A percentile compares a stretch with the other conserved stretches of the same genome.
Conservation (phyloP, 805 yeast species). For the Tetrapisispora iriomotensis region DNA sequence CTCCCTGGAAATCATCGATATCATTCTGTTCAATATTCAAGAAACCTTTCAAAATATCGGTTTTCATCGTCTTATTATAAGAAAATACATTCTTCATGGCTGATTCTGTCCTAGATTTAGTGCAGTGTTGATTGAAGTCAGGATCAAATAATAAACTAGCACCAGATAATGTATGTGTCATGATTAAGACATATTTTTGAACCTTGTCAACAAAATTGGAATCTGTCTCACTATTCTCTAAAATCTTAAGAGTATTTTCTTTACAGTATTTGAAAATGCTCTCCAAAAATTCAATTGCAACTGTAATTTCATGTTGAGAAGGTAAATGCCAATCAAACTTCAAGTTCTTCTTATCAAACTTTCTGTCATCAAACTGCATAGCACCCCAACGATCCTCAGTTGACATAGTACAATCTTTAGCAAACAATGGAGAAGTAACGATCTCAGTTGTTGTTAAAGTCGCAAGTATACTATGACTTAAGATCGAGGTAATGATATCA, state of each 20-base stretch:
- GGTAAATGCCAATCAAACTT: conserved; percentile 72
- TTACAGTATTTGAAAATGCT: conserved; percentile 37
- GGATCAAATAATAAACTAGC: conserved; percentile 65
- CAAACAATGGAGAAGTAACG: conserved; percentile 43
- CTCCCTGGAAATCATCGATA: conserved; percentile 1
- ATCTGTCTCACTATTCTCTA: conserved; percentile 13
- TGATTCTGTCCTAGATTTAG: background rate
- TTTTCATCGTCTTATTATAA: conserved; percentile 29
- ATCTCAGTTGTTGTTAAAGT: conserved; percentile 52
- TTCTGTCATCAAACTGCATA: conserved; percentile 44
- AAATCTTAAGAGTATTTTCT: conserved; percentile 31
- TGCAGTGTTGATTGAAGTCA: conserved; percentile 34
- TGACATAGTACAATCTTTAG: conserved; percentile 33
- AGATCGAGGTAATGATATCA: conserved; percentile 45
- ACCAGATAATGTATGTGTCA: conserved; percentile 58
- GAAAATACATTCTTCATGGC: background rate
- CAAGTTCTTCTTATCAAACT: conserved; percentile 41
- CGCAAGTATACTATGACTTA: conserved; percentile 57
- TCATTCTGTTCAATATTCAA: background rate
- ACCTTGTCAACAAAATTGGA: conserved; percentile 36
- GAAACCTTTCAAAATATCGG: conserved; percentile 21
- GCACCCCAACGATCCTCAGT: conserved; percentile 62
- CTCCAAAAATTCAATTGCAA: conserved; percentile 51
- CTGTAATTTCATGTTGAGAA: conserved; percentile 39
- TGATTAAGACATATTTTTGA: conserved; percentile 43